A percentile compares a stretch with the other conserved stretches of the same genome.
phyloP scores from a whole-genome alignment of 352 stramenopile species.

The Phytophthora sp. region DNA sequence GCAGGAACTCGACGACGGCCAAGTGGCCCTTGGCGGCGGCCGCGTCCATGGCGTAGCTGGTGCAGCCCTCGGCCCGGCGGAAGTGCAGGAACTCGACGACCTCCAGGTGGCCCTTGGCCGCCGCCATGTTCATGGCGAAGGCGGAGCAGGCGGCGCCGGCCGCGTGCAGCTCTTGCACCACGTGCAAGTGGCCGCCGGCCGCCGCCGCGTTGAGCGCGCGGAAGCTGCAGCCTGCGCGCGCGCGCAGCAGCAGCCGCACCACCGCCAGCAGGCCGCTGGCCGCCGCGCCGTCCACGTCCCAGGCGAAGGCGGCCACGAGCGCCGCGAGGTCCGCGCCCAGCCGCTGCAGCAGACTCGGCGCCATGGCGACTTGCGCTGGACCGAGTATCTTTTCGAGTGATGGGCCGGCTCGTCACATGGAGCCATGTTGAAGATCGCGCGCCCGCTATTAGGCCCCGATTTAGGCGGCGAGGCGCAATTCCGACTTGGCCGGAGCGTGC shows the following conservation, averaged over 20 bases:
- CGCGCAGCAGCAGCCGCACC: conserved; percentile 25
- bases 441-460: no score
- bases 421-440: conserved; percentile 26
- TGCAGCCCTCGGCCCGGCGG: conserved; percentile 42
- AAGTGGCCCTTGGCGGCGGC: conserved; percentile 42
- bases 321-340: conserved; percentile 33
- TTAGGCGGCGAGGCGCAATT: no score
- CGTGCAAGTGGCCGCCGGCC: conserved; percentile 16
- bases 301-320: conserved; percentile 38
- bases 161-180: conserved; percentile 27
- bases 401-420: conserved; percentile 27
- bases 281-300: conserved; percentile 34
- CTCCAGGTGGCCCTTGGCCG: conserved; percentile 33
- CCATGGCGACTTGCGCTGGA: conserved; percentile 8
- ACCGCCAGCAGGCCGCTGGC: conserved; percentile 28
- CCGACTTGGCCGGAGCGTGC: no score
- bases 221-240: conserved; percentile 9
- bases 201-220: conserved; percentile 32
- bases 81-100: conserved; percentile 41
- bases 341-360: neutral
- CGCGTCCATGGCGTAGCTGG: conserved; percentile 45
- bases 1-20: conserved; percentile 43
- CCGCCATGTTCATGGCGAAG: conserved; percentile 41
- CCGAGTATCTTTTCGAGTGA: conserved; percentile 21
- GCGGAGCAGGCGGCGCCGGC: conserved; percentile 18